Evolutionary conservation across 2,329 filamentous ascomycete genomes (phyloP).

Genomic region (Biscogniauxia mediterranea): DNA sequence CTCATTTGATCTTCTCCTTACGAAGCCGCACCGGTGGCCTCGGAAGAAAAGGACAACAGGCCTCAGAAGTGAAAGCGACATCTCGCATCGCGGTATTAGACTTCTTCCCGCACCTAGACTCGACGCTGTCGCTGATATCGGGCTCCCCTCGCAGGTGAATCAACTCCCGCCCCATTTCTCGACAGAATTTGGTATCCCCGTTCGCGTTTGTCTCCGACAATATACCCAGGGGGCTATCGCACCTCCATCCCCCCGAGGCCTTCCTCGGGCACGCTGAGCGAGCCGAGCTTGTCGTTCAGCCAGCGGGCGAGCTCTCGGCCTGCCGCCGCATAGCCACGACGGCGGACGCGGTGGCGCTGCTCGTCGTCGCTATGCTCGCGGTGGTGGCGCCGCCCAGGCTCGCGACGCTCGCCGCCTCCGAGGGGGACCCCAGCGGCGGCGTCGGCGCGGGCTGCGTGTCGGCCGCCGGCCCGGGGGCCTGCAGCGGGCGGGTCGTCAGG

Average conservation of each 20-base stretch:
- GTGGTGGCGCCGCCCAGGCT: slow-evolving; percentile 47
- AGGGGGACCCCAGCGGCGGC: slow-evolving; percentile 35
- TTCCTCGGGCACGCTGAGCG: slow-evolving; percentile 52
- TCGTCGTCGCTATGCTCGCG: slow-evolving; percentile 36
- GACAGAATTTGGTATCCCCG: not conserved
- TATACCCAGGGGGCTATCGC: slow-evolving; percentile 16
- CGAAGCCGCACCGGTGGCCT: not conserved
- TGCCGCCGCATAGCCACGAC: slow-evolving; percentile 54
- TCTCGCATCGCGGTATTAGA: too few species aligned
- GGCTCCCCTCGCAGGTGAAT: too few species aligned
- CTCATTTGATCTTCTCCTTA: not conserved
- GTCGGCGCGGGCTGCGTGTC: slow-evolving; percentile 35
- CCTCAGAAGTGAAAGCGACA: too few species aligned
- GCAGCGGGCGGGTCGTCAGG: slow-evolving; percentile 24
- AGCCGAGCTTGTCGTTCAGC: slow-evolving; percentile 59
- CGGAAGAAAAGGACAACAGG: too few species aligned
- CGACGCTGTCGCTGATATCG: too few species aligned
- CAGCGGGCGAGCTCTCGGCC: slow-evolving; percentile 57
- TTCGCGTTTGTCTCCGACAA: not conserved
- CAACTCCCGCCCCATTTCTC: too few species aligned
- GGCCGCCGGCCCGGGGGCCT: slow-evolving; percentile 17
- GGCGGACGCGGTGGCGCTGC: slow-evolving; percentile 41
- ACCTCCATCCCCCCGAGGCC: slow-evolving; percentile 32
- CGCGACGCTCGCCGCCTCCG: slow-evolving; percentile 47
- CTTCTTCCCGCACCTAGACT: too few species aligned